Evolutionary conservation across 2,329 filamentous ascomycete species (phyloP).

Genomic region (Penicillium rolfsii): DNA sequence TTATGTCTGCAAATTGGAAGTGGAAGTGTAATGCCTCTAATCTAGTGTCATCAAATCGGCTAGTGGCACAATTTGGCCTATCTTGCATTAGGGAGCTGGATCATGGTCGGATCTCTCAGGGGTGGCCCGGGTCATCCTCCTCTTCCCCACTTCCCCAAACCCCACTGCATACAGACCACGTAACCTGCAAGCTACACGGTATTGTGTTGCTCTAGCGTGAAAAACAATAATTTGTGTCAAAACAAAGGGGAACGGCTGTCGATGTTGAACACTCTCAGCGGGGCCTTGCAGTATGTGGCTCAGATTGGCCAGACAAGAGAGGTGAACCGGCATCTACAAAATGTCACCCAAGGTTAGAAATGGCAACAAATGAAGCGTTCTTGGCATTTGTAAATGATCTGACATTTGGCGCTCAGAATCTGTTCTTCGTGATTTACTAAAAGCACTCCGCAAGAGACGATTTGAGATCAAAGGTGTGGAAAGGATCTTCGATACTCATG

Average conservation of each 20-base stretch:
- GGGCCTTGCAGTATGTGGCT: background rate
- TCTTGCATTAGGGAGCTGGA: background rate
- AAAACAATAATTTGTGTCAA: background rate
- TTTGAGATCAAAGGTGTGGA: background rate
- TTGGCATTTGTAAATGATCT: background rate
- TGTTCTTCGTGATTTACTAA: background rate
- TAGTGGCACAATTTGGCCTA: background rate
- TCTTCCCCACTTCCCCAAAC: background rate
- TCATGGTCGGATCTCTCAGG: background rate
- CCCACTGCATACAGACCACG: background rate
- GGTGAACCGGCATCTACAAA: background rate
- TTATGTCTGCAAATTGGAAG: background rate
- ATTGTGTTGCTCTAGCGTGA: background rate
- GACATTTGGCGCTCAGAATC: background rate
- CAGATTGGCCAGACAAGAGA: background rate
- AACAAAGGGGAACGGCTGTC: background rate
- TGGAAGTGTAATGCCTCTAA: background rate
- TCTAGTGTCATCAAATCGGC: background rate
- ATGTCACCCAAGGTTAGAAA: background rate
- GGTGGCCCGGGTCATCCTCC: background rate
- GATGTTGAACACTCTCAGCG: background rate
- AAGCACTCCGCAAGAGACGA: background rate
- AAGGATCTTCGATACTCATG: background rate
- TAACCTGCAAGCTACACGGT: background rate
- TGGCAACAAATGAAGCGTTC: background rate